These are phyloP conservation scores for Abrus precatorius DNA, from an alignment of 306 rosid species.

Conservation along the genomic window DNA sequence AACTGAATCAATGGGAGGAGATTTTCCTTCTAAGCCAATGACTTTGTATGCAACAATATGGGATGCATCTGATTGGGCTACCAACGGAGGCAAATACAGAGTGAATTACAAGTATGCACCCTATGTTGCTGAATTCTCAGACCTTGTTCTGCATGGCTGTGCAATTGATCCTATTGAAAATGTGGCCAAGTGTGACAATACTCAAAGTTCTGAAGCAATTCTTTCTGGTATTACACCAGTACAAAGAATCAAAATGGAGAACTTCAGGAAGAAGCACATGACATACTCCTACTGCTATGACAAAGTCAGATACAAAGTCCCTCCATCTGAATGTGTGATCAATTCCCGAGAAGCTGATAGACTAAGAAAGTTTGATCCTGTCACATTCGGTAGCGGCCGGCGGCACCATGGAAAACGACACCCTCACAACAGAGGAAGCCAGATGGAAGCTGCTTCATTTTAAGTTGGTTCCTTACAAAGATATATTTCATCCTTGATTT, in stretches of 20 bases:
- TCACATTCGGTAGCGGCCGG: slow-evolving; percentile 82
- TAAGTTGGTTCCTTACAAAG: slow-evolving; percentile 43
- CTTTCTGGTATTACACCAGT: slow-evolving; percentile 62
- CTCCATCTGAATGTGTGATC: slow-evolving; percentile 80
- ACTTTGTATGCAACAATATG: slow-evolving; percentile 93
- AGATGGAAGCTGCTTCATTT: slow-evolving; percentile 53
- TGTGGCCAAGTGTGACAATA: slow-evolving; percentile 58
- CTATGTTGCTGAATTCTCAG: slow-evolving; percentile 71
- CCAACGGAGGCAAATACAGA: slow-evolving; percentile 93
- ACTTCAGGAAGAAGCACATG: slow-evolving; percentile 83
- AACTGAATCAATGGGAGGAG: slow-evolving; percentile 82
- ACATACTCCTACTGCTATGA: slow-evolving; percentile 95
- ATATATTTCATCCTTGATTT: slow-evolving; percentile 38
- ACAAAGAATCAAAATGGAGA: slow-evolving; percentile 77
- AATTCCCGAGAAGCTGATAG: slow-evolving; percentile 78
- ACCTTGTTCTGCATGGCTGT: slow-evolving; percentile 87
- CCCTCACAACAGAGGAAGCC: slow-evolving; percentile 63
- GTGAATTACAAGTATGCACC: slow-evolving; percentile 97
- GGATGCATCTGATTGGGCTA: slow-evolving; percentile 99
- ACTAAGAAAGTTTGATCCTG: slow-evolving; percentile 79
- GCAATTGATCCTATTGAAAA: slow-evolving; percentile 81
- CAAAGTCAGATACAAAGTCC: slow-evolving; percentile 64
- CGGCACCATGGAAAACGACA: slow-evolving; percentile 74
- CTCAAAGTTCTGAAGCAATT: slow-evolving; percentile 52
- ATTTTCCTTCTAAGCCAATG: slow-evolving; percentile 95